Percentiles rank a stretch among this genome's conserved stretches.
These are phyloP conservation scores for Pulveroboletus frians DNA, from an alignment of 768 basidiomycete genomes.

Conservation along the genomic window DNA sequence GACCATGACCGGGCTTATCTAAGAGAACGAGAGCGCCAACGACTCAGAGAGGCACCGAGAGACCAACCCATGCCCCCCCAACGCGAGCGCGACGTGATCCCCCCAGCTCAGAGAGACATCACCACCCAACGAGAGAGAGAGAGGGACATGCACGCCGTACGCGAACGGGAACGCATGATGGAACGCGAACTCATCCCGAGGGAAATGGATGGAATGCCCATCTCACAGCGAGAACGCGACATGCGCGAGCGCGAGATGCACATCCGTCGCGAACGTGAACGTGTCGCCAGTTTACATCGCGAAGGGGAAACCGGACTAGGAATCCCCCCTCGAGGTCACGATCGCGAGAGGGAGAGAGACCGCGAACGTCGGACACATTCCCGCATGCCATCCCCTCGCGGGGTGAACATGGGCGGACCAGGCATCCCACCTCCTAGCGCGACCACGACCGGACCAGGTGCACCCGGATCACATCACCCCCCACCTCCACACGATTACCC, in stretches of 20 bases:
- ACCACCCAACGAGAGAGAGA: conserved; percentile 25
- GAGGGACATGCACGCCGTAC: conserved; percentile 14
- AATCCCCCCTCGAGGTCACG: conserved; percentile 19
- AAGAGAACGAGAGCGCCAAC: conserved; percentile 24
- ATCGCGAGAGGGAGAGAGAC: conserved; percentile 30
- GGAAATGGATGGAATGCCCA: conserved; percentile 21
- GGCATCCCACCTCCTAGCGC: conserved; percentile 10
- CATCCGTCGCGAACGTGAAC: conserved; percentile 26
- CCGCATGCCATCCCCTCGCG: conserved; percentile 25
- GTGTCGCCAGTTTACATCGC: conserved; percentile 17
- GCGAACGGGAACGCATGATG: conserved; percentile 23
- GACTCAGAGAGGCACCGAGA: conserved; percentile 15
- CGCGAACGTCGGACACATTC: conserved; percentile 27
- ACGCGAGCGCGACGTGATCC: conserved; percentile 22
- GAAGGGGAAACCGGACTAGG: conserved; percentile 24
- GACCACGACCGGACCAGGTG: conserved; percentile 16
- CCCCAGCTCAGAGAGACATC: conserved; percentile 16
- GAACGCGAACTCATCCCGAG: conserved; percentile 20
- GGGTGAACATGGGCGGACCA: conserved; percentile 5
- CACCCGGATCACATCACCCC: conserved; percentile 17
- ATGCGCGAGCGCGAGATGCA: conserved; percentile 25
- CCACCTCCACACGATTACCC: conserved; percentile 20
- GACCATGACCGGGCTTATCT: conserved; percentile 21
- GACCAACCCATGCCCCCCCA: conserved; percentile 18
- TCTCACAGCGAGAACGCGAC: conserved; percentile 23